Evolutionary conservation across 257 asterid species (phyloP).

Genomic region (Capsicum rhomboideum): DNA sequence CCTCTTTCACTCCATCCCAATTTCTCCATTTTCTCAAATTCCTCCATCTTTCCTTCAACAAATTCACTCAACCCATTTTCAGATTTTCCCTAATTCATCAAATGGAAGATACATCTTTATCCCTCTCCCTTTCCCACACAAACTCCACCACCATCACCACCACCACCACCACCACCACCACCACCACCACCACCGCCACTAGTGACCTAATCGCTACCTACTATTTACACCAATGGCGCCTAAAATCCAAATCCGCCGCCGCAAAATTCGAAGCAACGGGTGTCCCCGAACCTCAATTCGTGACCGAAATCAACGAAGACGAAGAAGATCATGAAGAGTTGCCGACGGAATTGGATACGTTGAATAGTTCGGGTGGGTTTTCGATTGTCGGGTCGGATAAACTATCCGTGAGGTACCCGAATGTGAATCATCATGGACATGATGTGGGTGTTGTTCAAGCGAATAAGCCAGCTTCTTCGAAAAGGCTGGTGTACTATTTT

Average conservation of each 20-base stretch:
- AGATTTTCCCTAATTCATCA: not conserved
- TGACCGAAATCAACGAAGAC: not conserved
- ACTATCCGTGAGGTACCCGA: conserved; percentile 64
- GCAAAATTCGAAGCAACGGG: conserved; percentile 21
- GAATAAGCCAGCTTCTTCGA: conserved; percentile 68
- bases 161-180: not conserved
- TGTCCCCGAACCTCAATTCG: conserved; percentile 3
- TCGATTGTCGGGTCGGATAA: conserved; percentile 72
- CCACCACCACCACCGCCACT: not conserved
- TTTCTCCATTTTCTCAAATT: not conserved
- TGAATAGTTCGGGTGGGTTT: conserved; percentile 74
- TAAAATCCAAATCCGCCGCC: conserved; percentile 40
- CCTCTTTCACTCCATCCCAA: too few relatives aligned
- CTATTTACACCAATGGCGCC: conserved; percentile 69
- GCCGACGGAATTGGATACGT: conserved; percentile 71
- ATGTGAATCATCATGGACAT: conserved; percentile 56
- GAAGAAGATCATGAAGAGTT: conserved; percentile 41
- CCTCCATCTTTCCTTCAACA: too few relatives aligned
- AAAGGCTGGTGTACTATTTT: conserved; percentile 67
- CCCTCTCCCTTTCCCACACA: conserved; percentile 8
- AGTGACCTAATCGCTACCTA: conserved; percentile 53
- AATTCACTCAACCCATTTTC: not conserved
- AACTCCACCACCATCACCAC: too few relatives aligned
- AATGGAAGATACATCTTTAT: not conserved
- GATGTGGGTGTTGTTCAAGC: conserved; percentile 95